Evolutionary conservation across 2,329 filamentous ascomycete genomes (phyloP), one percentile per base, ranked within the genome.

Genomic region (Pestalotiopsis sp.): DNA sequence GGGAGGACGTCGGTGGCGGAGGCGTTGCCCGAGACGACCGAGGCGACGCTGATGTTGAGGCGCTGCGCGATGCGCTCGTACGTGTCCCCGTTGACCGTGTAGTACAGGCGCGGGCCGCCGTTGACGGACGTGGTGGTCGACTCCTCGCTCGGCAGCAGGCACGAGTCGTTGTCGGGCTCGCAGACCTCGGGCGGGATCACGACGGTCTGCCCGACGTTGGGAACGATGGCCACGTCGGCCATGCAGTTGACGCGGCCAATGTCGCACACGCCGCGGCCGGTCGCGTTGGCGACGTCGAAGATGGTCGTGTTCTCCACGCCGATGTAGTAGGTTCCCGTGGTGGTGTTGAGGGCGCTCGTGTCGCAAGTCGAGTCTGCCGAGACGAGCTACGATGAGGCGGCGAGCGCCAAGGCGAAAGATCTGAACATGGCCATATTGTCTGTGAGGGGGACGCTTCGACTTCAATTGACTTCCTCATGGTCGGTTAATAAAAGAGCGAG

Each of bases 231-330:
- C 9, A 61, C 61, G 35, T 64, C 61, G 38, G 61, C 61, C 61
- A 64, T 64, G n/a, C 61, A 26, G 61, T 64, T 48, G 22, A 55
- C 38, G 26, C 38, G 61, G 22, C 39, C 61, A 14, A 64, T 64
- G 10, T 64, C 61, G 39, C 61, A 64, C 5, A 62, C 61, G 4
- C 61, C 39, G 20, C 61, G 61, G 39, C 48, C 48, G n/a, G 61
- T 55, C 4, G 22, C 38, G 1, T 11, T 17, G 3, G 61, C 61
- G n/a, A 64, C 39, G n/a, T 55, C 26, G n/a, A 64, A 64, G n/a
- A 64, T 44, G 38, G 39, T 64, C 3, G 58, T 61, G 22, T 24
- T 22, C 20, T 48, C 38, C 22, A 14, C 4, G 39, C 17, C 20
- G 17, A 64, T 30, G 20, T 48, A 55, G 5, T 55, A 64, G 14